Evolutionary conservation across 176 grass and related monocot species (phyloP), one percentile per base, ranked within the genome.

Genomic region (Thalia dealbata): DNA sequence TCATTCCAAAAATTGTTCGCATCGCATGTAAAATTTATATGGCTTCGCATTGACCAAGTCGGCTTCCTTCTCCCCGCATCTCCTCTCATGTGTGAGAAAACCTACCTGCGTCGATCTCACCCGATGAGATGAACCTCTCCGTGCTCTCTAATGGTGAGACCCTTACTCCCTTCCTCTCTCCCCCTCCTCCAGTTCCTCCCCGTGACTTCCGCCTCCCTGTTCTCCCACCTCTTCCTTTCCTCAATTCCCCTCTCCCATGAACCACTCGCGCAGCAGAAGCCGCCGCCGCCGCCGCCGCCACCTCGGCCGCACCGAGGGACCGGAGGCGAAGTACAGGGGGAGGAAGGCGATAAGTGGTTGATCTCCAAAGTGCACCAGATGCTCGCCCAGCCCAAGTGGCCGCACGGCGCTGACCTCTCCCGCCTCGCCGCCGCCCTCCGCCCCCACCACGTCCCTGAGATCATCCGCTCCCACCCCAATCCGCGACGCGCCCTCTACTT

Each of bases 381-480:
- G 19, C 84, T 86, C 26, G 61, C 79, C 59, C 25, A 69, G 13
- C 79, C 79, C 35, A 73, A 61, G 7, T 86, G 84, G 84, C 24
- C 19, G 48, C 62, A 86, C 44, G 78, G 26, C 41, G 60, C 56
- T 21, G 79, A 86, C 25, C 79, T 86, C 14, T 48, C 10, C 68
- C 79, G 38, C 73, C 73, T 81, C 68, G 69, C 72, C 58, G 46
- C 69, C 14, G 79, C 52, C 19, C 69, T 78, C 35, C 73, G n/a
- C 59, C 74, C 83, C 19, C 15, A 41, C 24, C 67, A 81, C 60
- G 75, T 81, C 22, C 44, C 73, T 3, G 50, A 77, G 70, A 77
- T 86, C 74, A 46, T 86, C 74, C 65, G 51, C 52, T 70, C 84
- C 74, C 61, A 86, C 52, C 25, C 65, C 59, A 60, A 81, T 21